Base-by-base conservation (phyloP, 148 eudicot genomes). In the Polygonum aviculare region DNA sequence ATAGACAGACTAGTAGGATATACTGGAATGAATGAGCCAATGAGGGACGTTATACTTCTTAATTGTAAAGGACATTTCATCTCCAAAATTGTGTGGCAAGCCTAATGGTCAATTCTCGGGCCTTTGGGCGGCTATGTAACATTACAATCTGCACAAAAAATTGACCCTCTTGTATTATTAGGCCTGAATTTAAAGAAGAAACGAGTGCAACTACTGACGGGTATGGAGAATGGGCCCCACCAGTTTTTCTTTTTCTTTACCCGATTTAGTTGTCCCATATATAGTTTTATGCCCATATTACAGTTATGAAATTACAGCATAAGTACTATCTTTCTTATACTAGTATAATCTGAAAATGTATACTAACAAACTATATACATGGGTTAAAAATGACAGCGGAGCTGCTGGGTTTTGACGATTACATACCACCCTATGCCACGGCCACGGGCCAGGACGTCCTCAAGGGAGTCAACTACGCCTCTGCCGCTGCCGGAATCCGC, bases 401-500 rank as follows among this genome's bases (percentile, higher is more conserved):
- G 74, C 75, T 60, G 4, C 76, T 87, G 60, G 90, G 90, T 0
- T 87, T 87, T 38, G 80, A 78, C 5, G 76, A 63, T 45, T 78
- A 81, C 51, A 85, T 87, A 12, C 84, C 84, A 35, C 84, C 88
- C 0, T 73, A 33, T 77, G 60, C 79, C 9, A n/a, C 79, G 1
- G 74, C 48, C 5, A 69, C 35, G 1, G 47, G 48, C 4, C 80
- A 73, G 50, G 76, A 77, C 22, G 75, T 89, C 21, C 83, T 91
- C 5, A 50, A 31, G 70, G 97, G 93, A 35, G 90, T 88, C 26
- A 91, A 91, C 79, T 89, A 85, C 67, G 93, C 93, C 73, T 91
- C 97, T 9, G 97, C 91, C n/a, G 97, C 93, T 21, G 97, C 97
- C 48, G 97, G 97, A 31, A 89, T 91, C 51, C 79, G 97, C 41